phyloP scores from a whole-genome alignment of 176 grass and related monocot species.

The Oryza meridionalis region DNA sequence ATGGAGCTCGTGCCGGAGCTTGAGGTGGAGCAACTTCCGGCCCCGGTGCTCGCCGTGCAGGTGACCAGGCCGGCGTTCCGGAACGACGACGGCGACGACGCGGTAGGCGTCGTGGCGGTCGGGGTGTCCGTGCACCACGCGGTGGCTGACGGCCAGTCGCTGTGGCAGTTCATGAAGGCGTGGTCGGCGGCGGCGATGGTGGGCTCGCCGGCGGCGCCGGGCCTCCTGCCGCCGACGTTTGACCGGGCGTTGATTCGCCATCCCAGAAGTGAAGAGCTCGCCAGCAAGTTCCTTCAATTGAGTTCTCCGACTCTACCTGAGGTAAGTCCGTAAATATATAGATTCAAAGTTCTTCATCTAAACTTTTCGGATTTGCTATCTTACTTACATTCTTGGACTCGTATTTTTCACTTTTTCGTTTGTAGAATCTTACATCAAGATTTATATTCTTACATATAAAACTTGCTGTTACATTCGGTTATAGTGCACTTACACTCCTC shows the following conservation, averaged over 20 bases:
- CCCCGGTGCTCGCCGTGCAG: constrained; percentile 47
- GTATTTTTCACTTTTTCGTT: too few species aligned
- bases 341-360: too few species aligned
- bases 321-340: not conserved
- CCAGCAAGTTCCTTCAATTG: not conserved
- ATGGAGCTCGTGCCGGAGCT: constrained; percentile 46
- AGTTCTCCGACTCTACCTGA: constrained; percentile 25
- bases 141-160: constrained; percentile 44
- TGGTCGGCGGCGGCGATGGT: constrained; percentile 47
- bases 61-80: constrained; percentile 30
- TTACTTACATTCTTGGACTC: too few species aligned
- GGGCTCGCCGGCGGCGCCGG: not conserved
- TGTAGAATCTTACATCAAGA: too few species aligned
- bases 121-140: constrained; percentile 47
- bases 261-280: constrained; percentile 28
- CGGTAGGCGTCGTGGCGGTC: constrained; percentile 18
- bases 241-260: constrained; percentile 48
- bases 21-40: constrained; percentile 24
- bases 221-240: constrained; percentile 31
- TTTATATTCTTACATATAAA: too few species aligned
- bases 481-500: too few species aligned
- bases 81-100: not conserved
- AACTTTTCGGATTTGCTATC: too few species aligned
- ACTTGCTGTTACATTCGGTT: too few species aligned
- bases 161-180: constrained; percentile 57